Evolutionary conservation across 2,329 filamentous ascomycete genomes (phyloP), one percentile per base, ranked within the genome.

Genomic region (Ophiosphaerella korrae): DNA sequence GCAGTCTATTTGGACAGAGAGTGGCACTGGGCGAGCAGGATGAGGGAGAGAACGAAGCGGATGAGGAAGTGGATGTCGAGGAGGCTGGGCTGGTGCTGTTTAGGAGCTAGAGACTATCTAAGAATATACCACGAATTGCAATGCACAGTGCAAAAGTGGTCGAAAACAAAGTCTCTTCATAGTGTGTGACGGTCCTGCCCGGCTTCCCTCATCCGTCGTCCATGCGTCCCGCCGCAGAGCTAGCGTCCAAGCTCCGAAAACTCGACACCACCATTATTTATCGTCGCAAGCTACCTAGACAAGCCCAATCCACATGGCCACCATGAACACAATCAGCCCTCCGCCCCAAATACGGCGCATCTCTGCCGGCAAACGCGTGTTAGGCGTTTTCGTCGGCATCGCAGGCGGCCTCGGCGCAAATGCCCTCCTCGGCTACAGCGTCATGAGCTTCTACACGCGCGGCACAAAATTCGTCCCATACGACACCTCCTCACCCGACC

Each of bases 1-100:
- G 75, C 5, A 79, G 79, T 55, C 58, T 82, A 60, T 79, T 82
- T 59, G 80, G 80, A 4, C 70, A 75, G 54, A 73, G 71, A 29
- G 36, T 77, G 47, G 75, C 66, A 11, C 62, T 82, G 50, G 75
- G 68, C 3, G 78, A 81, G 52, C 68, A 77, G 31, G 75, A 74
- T 5, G 70, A 68, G 5, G 66, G 67, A 9, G 64, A 67, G 36
- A 72, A 67, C 35, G 70, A 68, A 18, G 65, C 65, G 3, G 73
- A 75, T 37, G 68, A 70, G 24, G 68, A 60, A n/a, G 60, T 60
- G 7, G 71, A 75, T 58, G 69, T 61, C 3, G 71, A 60, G 42
- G 74, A 73, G 55, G 66, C 73, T 35, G 69, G 70, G 0, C 49
- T 76, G 42, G 73, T 70, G 63, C 49, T 77, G 42, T 77, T 77